Percentiles rank a stretch among this genome's conserved stretches.
These are phyloP conservation scores for Diplogelasinospora grovesii DNA, from an alignment of 495 filamentous ascomycete species.

Conservation along the genomic window DNA sequence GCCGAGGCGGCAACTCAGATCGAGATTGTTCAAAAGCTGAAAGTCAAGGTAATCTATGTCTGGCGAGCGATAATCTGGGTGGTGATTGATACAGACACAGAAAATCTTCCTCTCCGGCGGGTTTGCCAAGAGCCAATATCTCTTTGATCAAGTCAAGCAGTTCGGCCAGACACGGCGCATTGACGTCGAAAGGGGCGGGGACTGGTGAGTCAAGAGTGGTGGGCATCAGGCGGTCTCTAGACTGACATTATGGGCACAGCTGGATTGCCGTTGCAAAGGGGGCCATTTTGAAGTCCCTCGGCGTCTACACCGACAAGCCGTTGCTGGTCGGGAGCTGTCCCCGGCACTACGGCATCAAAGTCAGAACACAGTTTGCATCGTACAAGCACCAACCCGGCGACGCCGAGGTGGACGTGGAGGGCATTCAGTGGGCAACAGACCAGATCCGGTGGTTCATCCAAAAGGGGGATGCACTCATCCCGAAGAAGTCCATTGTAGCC, in stretches of 20 bases:
- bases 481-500: conserved; percentile 10
- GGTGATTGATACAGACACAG: background rate
- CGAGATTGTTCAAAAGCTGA: conserved; percentile 13
- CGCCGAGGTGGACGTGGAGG: conserved; percentile 12
- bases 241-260: background rate
- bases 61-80: too few relatives aligned
- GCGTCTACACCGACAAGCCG: conserved; percentile 19
- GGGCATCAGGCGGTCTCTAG: background rate
- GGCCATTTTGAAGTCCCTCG: conserved; percentile 25
- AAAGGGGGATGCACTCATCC: conserved; percentile 22
- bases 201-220: conserved; percentile 10
- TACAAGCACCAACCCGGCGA: conserved; percentile 11
- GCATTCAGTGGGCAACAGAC: conserved; percentile 15
- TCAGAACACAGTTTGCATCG: conserved; percentile 7
- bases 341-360: conserved; percentile 25
- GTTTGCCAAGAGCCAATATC: conserved; percentile 18
- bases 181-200: conserved; percentile 15
- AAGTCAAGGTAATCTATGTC: conserved; percentile 8
- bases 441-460: conserved; percentile 23
- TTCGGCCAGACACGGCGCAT: conserved; percentile 13
- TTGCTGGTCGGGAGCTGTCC: conserved; percentile 15
- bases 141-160: conserved; percentile 11
- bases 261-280: conserved; percentile 28
- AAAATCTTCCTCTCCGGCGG: conserved; percentile 23
- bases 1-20: conserved; percentile 15